Percentiles rank a stretch among this genome's conserved stretches.
Evolutionary conservation across 495 filamentous ascomycete species (phyloP).

Genomic region (Penicilliopsis zonata): DNA sequence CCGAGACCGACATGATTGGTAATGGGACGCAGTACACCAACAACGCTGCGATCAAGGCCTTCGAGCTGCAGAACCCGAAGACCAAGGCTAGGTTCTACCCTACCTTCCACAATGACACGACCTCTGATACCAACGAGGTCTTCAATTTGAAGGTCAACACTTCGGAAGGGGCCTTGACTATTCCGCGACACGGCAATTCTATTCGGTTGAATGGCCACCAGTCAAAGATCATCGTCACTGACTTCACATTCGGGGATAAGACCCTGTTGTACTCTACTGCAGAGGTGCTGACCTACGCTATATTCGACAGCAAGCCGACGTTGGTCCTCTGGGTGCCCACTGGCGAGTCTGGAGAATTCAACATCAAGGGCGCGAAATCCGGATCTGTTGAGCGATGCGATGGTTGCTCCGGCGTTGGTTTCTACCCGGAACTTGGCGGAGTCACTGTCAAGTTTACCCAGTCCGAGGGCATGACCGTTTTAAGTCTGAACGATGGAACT

Average conservation of each 20-base stretch:
- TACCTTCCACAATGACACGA: conserved; percentile 36
- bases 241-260: conserved; percentile 38
- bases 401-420: conserved; percentile 26
- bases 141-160: conserved; percentile 44
- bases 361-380: conserved; percentile 31
- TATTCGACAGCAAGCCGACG: conserved; percentile 33
- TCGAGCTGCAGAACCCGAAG: conserved; percentile 42
- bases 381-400: conserved; percentile 18
- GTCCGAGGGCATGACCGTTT: conserved; percentile 29
- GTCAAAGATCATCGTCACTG: conserved; percentile 48
- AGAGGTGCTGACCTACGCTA: conserved; percentile 41
- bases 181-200: conserved; percentile 23
- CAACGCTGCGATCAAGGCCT: conserved; percentile 31
- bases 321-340: conserved; percentile 41
- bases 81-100: conserved; percentile 47
- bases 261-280: conserved; percentile 48
- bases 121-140: conserved; percentile 28
- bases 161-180: conserved; percentile 36
- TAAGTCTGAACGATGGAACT: conserved; percentile 29
- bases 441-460: conserved; percentile 32
- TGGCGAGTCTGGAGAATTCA: conserved; percentile 43
- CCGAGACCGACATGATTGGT: conserved; percentile 38
- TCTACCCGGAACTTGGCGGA: conserved; percentile 17
- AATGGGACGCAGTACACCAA: conserved; percentile 47
- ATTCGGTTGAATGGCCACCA: conserved; percentile 45